A percentile compares a stretch with the other conserved stretches of the same genome.
Conservation (phyloP, 441 rosid species). For the Gossypium davidsonii region DNA sequence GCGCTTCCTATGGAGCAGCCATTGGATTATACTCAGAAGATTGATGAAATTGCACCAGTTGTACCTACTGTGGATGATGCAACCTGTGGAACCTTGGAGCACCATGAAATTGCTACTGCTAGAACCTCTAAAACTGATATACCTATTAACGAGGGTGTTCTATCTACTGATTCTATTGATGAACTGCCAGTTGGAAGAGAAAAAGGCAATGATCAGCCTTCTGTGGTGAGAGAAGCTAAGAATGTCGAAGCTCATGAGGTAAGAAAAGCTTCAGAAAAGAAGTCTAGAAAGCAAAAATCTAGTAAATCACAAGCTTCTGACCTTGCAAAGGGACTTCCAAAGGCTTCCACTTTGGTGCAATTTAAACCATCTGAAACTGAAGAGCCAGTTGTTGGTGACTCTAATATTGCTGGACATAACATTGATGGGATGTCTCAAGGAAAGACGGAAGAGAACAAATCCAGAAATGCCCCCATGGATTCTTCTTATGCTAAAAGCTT, state of each 20-base stretch:
- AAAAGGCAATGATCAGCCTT: slow-evolving; percentile 25
- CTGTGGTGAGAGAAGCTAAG: slow-evolving; percentile 32
- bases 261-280: slow-evolving; percentile 71
- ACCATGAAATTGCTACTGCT: slow-evolving; percentile 17
- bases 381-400: slow-evolving; percentile 26
- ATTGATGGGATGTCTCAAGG: slow-evolving; percentile 20
- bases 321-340: slow-evolving; percentile 44
- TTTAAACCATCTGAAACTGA: slow-evolving; percentile 44
- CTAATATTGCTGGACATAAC: slow-evolving; percentile 22
- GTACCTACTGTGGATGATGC: slow-evolving; percentile 19
- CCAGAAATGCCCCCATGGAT: slow-evolving; percentile 29
- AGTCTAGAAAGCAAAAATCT: slow-evolving; percentile 76
- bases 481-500: slow-evolving; percentile 26
- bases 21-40: slow-evolving; percentile 24
- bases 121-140: slow-evolving; percentile 31
- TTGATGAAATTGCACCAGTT: slow-evolving; percentile 20
- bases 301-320: slow-evolving; percentile 52
- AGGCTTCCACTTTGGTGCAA: slow-evolving; percentile 34
- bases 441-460: slow-evolving; percentile 24
- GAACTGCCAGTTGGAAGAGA: slow-evolving; percentile 34
- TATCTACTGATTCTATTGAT: slow-evolving; percentile 20
- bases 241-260: slow-evolving; percentile 48
- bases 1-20: slow-evolving; percentile 28
- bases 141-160: slow-evolving; percentile 26
- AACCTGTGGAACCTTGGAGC: slow-evolving; percentile 17